A percentile compares a stretch with the other conserved stretches of the same genome.
Evolutionary conservation across 2,329 filamentous ascomycete genomes (phyloP).

Genomic region (Xylaria sp.): DNA sequence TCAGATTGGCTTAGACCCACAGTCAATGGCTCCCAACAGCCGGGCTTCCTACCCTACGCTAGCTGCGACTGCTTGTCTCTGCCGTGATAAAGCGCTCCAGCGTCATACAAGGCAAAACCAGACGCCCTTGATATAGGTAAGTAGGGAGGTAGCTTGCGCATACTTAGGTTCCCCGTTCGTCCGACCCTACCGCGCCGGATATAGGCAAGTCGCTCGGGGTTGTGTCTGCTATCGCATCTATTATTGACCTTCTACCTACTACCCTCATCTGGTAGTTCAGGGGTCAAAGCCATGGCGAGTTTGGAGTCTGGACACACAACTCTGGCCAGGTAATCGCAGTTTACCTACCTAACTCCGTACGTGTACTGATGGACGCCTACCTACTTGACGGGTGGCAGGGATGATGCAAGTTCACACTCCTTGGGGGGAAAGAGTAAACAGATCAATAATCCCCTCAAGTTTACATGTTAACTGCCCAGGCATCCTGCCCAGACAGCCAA

Average conservation of each 20-base stretch:
- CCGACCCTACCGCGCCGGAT: too few relatives aligned
- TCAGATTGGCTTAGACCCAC: constrained; percentile 8
- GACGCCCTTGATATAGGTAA: background rate
- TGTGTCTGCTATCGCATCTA: background rate
- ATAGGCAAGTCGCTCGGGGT: too few relatives aligned
- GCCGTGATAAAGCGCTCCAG: constrained; percentile 20
- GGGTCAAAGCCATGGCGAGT: background rate
- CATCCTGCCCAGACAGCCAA: too few relatives aligned
- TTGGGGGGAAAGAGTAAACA: background rate
- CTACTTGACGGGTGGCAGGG: constrained; percentile 22
- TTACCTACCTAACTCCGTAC: too few relatives aligned
- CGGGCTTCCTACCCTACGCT: background rate
- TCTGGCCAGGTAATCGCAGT: too few relatives aligned
- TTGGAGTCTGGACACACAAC: background rate
- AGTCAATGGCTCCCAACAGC: background rate
- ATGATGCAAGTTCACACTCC: constrained; percentile 25
- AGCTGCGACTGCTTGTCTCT: constrained; percentile 1
- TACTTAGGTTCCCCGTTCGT: background rate
- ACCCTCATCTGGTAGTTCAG: background rate
- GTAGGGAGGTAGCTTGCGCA: background rate
- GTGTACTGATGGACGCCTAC: constrained; percentile 13
- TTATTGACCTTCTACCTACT: background rate
- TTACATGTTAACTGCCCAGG: background rate
- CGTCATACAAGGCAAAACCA: background rate
- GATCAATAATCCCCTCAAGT: constrained; percentile 21